Base-by-base conservation (phyloP, 805 yeast species). In the Lipomyces sp. region DNA sequence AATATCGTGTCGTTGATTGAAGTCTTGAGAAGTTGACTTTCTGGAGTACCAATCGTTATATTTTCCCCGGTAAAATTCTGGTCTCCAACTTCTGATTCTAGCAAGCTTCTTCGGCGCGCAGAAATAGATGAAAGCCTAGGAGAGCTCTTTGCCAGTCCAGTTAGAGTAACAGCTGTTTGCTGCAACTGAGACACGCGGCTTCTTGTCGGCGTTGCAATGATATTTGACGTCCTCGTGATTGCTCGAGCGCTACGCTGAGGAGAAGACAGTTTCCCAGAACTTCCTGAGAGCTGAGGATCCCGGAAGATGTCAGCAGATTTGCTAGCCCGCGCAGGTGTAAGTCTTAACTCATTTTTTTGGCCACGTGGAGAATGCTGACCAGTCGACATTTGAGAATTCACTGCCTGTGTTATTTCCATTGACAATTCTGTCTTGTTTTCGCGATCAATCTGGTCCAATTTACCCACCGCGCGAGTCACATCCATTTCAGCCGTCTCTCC, bases 1-100 rank as follows among this genome's bases (percentile, higher is more conserved):
- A 53, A 47, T 11, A 55, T 38, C 18, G 57, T 48, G 34, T 44
- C 39, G 28, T 42, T 52, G 28, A 55, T 55, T 13, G 53, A 54
- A 23, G 32, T 43, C 35, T 55, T 55, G 16, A 55, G 45, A 35
- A 47, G 34, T 26, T 45, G 42, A 10, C 58, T 46, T 16, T 55
- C 59, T 2, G 59, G 57, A 4, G 59, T 55, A 14, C 57, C 57
- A 24, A 43, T 35, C 18, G 49, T 34, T 21, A 55, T 22, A n/a
- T 31, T 33, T 13, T 29, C 32, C n/a, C 59, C 59, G 14, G 34
- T 44, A 24, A 55, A 55, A n/a, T 18, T 40, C 13, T 23, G 51
- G 23, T 11, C 19, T 23, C 11, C 7, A 2, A n/a, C n/a, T 1
- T 45, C 46, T 6, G 21, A n/a, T 16, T 47, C 58, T 32, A 55